Evolutionary conservation across 2,329 filamentous ascomycete genomes (phyloP), one percentile per base, ranked within the genome.

Genomic region (Metarhizium robertsii): DNA sequence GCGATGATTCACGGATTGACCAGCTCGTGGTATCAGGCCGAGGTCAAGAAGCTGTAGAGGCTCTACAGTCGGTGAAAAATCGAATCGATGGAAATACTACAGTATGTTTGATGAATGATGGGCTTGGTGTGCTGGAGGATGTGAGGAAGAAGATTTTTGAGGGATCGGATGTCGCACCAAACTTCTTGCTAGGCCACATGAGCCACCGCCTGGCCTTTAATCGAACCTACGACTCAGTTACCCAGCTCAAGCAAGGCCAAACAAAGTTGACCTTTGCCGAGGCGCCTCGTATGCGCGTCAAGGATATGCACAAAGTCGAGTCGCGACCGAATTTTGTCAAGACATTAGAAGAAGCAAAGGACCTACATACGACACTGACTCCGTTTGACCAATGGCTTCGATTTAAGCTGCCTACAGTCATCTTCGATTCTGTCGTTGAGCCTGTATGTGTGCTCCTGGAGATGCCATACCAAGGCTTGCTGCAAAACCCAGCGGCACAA

Each of bases 401-500:
- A 58, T 76, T 81, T 62, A 94, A 96, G 69, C 79, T 97, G 3
- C 87, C 92, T 50, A 86, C 85, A 50, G 76, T 96, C 42, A 84
- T 89, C 2, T 82, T 92, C 61, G 85, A 86, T 58, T 81, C 85
- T 50, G 78, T 94, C 32, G 82, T 95, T 54, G 92, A 96, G 60
- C 86, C 92, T 0, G 75, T 96, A 5, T 92, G 90, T 4, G 86
- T 88, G 2, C 74, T 95, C 8, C 79, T 95, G 53, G 88, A 95
- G 62, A 83, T 86, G 62, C 78, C 81, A 32, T 95, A 95, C 66
- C 83, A 87, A 47, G 76, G 84, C 50, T 70, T 97, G 0, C 71
- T 87, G 7, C 78, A 80, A 63, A 92, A 92, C 69, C 78, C 76
- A 58, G 74, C 81, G 43, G 78, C 88, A 0, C 81, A 81, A 16